phyloP scores from a whole-genome alignment of 1,284 basidiomycete genomes.

The Gymnopus androsaceus region DNA sequence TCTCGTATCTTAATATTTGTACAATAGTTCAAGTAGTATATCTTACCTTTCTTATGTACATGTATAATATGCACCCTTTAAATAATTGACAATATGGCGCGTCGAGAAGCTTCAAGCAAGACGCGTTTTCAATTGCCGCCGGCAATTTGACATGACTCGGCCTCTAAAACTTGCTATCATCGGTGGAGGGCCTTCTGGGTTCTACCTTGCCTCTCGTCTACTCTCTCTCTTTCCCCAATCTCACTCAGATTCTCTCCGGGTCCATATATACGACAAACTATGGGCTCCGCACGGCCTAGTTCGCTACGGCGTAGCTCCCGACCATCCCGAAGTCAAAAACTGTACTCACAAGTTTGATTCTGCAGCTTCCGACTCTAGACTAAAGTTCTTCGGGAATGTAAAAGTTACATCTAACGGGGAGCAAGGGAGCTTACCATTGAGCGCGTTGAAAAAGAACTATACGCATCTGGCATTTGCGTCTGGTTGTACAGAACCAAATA shows the following conservation, averaged over 20 bases:
- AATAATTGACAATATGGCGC: no score
- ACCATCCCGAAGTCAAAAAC: constrained; percentile 99
- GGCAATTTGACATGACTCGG: neutral
- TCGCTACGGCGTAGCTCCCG: constrained; percentile 96
- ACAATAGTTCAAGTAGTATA: no score
- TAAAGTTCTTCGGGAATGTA: constrained; percentile 93
- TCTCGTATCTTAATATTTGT: no score
- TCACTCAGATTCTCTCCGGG: constrained; percentile 43
- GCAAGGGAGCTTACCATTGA: constrained; percentile 46
- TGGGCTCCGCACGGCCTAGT: constrained; percentile 96
- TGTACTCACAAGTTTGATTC: constrained; percentile 95
- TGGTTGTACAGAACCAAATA: constrained; percentile 69
- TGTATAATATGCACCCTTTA: no score
- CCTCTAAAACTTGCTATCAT: constrained; percentile 73
- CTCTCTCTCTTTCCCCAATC: constrained; percentile 59
- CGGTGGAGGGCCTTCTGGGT: constrained; percentile 91
- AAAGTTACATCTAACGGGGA: constrained; percentile 46
- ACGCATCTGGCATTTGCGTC: constrained; percentile 83
- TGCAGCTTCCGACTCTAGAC: constrained; percentile 70
- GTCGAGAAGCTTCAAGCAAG: no score
- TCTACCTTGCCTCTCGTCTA: constrained; percentile 89
- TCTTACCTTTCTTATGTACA: no score
- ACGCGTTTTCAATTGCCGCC: neutral
- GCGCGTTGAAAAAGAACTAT: constrained; percentile 65
- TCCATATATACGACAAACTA: constrained; percentile 92